Percentiles rank a stretch among this genome's conserved stretches.
Conservation (phyloP, 208 protist species). For the Trypanosoma theileri region DNA sequence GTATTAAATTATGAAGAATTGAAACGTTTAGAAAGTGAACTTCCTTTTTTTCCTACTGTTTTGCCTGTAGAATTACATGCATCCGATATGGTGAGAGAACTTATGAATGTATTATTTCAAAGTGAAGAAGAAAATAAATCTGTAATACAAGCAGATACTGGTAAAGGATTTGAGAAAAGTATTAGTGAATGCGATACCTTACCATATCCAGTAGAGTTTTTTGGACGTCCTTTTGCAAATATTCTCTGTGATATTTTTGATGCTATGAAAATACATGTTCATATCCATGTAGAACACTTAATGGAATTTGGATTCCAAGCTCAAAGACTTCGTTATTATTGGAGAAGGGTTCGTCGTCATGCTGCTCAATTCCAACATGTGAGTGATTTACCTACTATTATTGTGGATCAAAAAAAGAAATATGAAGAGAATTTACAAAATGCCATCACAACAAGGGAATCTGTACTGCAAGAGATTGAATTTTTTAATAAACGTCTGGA, state of each 20-base stretch:
- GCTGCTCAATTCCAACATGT: conserved; percentile 21
- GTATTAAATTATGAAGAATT: conserved; percentile 35
- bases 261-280: conserved; percentile 15
- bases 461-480: background rate
- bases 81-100: conserved; percentile 36
- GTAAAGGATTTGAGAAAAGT: conserved; percentile 1
- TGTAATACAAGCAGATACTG: background rate
- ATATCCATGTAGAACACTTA: conserved; percentile 37
- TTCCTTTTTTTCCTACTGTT: conserved; percentile 46
- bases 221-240: conserved; percentile 6
- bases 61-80: conserved; percentile 36
- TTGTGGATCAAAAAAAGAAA: conserved; percentile 14
- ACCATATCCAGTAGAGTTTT: conserved; percentile 1
- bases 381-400: conserved; percentile 12
- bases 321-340: conserved; percentile 22
- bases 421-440: conserved; percentile 11
- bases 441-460: background rate
- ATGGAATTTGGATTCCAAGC: conserved; percentile 38
- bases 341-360: conserved; percentile 18
- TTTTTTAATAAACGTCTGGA: background rate
- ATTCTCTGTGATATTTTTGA: conserved; percentile 31
- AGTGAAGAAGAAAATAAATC: conserved; percentile 2
- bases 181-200: background rate
- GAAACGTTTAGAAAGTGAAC: conserved; percentile 32
- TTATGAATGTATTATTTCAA: conserved; percentile 39